Evolutionary conservation across 495 filamentous ascomycete species (phyloP).

Genomic region (Hypoxylon crocopeplum): DNA sequence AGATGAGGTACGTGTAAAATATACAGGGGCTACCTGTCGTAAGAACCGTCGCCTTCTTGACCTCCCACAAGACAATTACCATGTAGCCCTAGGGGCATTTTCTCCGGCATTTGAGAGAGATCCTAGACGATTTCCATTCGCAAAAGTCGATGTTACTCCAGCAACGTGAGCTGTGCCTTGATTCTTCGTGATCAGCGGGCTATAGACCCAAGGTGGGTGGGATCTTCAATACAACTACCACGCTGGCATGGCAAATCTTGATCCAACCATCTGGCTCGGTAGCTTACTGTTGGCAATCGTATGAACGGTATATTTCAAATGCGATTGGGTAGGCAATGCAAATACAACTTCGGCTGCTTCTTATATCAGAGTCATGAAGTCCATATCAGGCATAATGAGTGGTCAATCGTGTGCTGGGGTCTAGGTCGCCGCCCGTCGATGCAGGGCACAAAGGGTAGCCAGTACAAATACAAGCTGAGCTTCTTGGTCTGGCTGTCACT

Average conservation of each 20-base stretch:
- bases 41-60: too few relatives aligned
- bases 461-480: slow-evolving; percentile 18
- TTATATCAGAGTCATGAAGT: too few relatives aligned
- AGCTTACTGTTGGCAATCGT: slow-evolving; percentile 9
- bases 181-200: slow-evolving; percentile 4
- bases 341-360: background rate
- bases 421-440: background rate
- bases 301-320: slow-evolving; percentile 3
- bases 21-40: too few relatives aligned
- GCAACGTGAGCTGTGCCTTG: background rate
- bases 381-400: too few relatives aligned
- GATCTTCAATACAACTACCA: slow-evolving; percentile 17
- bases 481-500: background rate
- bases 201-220: slow-evolving; percentile 6
- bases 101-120: background rate
- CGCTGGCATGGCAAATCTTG: slow-evolving; percentile 24
- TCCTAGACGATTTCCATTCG: background rate
- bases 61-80: too few relatives aligned
- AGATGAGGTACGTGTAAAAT: too few relatives aligned
- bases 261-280: slow-evolving; percentile 18
- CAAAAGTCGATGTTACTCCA: slow-evolving; percentile 1
- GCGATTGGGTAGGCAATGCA: slow-evolving; percentile 1
- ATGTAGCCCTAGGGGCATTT: background rate
- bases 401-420: too few relatives aligned
- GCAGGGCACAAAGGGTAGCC: background rate